Conservation (phyloP, 1,284 basidiomycete genomes). For the Sphaerobolus stellatus region DNA sequence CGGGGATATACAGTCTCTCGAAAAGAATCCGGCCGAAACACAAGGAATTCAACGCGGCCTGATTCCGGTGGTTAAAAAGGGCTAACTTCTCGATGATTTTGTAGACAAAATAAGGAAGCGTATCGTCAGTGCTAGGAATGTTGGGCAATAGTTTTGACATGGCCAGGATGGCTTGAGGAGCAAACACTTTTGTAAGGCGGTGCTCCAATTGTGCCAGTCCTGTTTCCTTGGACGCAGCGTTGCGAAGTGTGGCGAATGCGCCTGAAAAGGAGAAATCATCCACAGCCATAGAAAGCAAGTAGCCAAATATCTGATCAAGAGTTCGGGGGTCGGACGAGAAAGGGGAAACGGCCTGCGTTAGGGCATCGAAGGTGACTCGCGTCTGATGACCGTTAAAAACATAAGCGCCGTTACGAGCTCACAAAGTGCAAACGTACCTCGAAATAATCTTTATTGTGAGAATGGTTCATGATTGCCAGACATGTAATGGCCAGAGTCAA, state of each 20-base stretch:
- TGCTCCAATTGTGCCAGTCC: constrained; percentile 14
- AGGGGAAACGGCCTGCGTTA: constrained; percentile 53
- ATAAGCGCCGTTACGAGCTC: not conserved
- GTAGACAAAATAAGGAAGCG: constrained; percentile 45
- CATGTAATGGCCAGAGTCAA: constrained; percentile 61
- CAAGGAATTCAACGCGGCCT: constrained; percentile 58
- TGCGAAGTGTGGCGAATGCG: constrained; percentile 47
- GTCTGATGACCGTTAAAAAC: constrained; percentile 37
- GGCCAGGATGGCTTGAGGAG: constrained; percentile 17
- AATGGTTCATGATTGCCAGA: constrained; percentile 58
- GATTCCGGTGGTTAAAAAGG: constrained; percentile 61
- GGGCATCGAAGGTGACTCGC: constrained; percentile 62
- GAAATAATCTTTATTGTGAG: constrained; percentile 62
- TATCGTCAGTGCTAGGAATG: constrained; percentile 16
- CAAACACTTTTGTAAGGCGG: constrained; percentile 11
- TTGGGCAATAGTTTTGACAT: constrained; percentile 11
- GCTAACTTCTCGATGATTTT: constrained; percentile 64
- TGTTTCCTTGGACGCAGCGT: constrained; percentile 11
- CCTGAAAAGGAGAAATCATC: constrained; percentile 58
- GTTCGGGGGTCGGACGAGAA: constrained; percentile 50
- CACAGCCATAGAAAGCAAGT: constrained; percentile 60
- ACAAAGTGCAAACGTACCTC: constrained; percentile 46
- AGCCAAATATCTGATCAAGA: constrained; percentile 55
- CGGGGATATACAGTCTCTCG: constrained; percentile 34
- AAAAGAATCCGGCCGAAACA: constrained; percentile 57